A percentile compares a stretch with the other conserved stretches of the same genome.
Evolutionary conservation across 257 asterid species (phyloP).

Genomic region (Handroanthus guayacan): DNA sequence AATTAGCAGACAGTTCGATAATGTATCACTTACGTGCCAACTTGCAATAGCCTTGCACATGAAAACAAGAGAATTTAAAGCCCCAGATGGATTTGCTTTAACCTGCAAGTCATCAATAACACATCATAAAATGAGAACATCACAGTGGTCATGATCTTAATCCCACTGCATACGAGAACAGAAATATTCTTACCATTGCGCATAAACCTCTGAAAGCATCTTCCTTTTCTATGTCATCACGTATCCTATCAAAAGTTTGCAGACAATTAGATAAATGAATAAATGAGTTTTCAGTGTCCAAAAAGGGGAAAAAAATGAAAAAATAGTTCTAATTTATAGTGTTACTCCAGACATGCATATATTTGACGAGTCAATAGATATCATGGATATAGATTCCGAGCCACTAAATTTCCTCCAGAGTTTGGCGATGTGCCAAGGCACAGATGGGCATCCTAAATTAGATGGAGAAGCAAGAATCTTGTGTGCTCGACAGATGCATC

Average conservation of each 20-base stretch:
- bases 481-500: neutral
- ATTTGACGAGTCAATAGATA: neutral
- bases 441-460: neutral
- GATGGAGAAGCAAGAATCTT: constrained; percentile 6
- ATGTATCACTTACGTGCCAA: constrained; percentile 82
- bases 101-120: constrained; percentile 60
- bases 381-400: neutral
- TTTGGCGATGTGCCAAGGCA: constrained; percentile 4
- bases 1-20: constrained; percentile 19
- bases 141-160: constrained; percentile 4
- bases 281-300: neutral
- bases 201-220: constrained; percentile 97
- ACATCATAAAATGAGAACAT: constrained; percentile 17
- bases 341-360: neutral
- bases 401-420: constrained; percentile 2
- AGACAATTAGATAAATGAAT: constrained; percentile 4
- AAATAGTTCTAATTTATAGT: neutral
- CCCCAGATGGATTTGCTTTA: constrained; percentile 89
- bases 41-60: constrained; percentile 94
- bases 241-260: constrained; percentile 68
- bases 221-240: constrained; percentile 96
- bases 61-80: constrained; percentile 76
- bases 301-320: neutral
- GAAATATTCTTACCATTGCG: constrained; percentile 67
- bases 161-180: constrained; percentile 10